Conservation (phyloP, 129 eudicot genomes). For the Rutidosis leptorrhynchoides region DNA sequence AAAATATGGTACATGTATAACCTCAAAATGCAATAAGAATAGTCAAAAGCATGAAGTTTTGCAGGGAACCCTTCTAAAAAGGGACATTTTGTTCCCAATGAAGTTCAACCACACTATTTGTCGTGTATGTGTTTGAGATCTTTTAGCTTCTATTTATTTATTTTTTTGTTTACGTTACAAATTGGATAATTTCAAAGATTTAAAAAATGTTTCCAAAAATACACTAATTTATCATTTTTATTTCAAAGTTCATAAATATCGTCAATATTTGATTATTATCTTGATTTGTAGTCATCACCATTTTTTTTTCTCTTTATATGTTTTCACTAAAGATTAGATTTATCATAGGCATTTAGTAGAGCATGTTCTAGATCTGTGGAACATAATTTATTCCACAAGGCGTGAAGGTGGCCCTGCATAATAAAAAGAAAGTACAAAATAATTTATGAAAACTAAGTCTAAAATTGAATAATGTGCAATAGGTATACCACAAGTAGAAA, state of each 20-base stretch:
- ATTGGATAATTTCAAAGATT: background rate
- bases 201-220: background rate
- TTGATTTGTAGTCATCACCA: too few relatives aligned
- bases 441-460: background rate
- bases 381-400: background rate
- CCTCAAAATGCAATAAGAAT: constrained; percentile 27
- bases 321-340: too few relatives aligned
- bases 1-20: constrained; percentile 27
- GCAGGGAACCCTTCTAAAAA: constrained; percentile 31
- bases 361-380: too few relatives aligned
- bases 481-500: constrained; percentile 23
- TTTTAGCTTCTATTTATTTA: constrained; percentile 1
- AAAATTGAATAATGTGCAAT: constrained; percentile 11
- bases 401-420: background rate
- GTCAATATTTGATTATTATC: too few relatives aligned
- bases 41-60: constrained; percentile 33
- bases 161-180: constrained; percentile 6
- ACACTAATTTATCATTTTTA: background rate
- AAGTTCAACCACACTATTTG: constrained; percentile 24
- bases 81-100: constrained; percentile 23
- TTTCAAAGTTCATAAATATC: background rate
- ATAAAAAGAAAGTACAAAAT: background rate
- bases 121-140: constrained; percentile 31
- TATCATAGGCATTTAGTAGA: too few relatives aligned
- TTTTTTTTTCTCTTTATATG: too few relatives aligned